A percentile compares a stretch with the other conserved stretches of the same genome.
Conservation (phyloP, 352 stramenopile species). For the Pythium volutum region DNA sequence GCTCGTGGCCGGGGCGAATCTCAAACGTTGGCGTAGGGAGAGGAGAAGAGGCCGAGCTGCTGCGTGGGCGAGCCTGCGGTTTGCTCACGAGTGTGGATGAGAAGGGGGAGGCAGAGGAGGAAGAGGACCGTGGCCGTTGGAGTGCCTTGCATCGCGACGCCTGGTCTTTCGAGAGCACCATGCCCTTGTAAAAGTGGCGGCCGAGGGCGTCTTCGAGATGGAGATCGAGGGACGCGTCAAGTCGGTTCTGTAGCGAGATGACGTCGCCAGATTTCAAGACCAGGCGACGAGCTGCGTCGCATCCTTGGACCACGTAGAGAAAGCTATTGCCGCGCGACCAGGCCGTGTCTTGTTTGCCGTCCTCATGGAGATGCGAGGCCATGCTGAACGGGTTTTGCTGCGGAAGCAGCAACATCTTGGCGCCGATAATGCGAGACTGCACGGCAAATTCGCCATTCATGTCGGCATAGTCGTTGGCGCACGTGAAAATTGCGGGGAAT, state of each 20-base stretch:
- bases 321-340: conserved; percentile 76
- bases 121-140: conserved; percentile 1
- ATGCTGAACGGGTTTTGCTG: conserved; percentile 75
- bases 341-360: conserved; percentile 52
- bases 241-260: conserved; percentile 31
- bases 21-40: conserved; percentile 44
- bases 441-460: conserved; percentile 79
- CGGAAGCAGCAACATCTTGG: conserved; percentile 57
- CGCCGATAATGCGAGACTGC: conserved; percentile 56
- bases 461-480: conserved; percentile 74
- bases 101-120: background rate
- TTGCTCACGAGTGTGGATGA: background rate
- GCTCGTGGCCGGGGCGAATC: conserved; percentile 26
- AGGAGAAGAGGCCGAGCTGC: background rate
- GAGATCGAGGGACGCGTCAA: conserved; percentile 48
- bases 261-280: conserved; percentile 29
- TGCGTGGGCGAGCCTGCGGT: background rate
- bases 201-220: conserved; percentile 53
- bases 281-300: conserved; percentile 30
- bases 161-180: conserved; percentile 66
- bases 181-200: conserved; percentile 57
- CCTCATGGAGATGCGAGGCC: conserved; percentile 70
- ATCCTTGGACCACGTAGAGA: conserved; percentile 52
- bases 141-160: conserved; percentile 48
- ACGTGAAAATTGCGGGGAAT: conserved; percentile 68